Evolutionary conservation across 805 yeast genomes (phyloP).

Genomic region (Yarrowia sp.): DNA sequence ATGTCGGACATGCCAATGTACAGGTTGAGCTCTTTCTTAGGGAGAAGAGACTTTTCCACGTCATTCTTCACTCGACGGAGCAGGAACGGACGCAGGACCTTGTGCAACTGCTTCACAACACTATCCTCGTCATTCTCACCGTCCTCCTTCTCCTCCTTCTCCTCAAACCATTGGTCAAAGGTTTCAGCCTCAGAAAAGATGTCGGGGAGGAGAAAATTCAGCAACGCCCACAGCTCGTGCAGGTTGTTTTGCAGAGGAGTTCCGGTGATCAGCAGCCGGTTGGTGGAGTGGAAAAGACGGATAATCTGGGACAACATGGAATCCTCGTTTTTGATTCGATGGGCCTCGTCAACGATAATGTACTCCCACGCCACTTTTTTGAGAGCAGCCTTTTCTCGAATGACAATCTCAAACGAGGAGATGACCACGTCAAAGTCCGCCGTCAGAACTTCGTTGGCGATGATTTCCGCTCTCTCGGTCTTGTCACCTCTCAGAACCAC

Average conservation of each 20-base stretch:
- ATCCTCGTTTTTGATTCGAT: constrained; percentile 93
- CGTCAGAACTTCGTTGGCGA: constrained; percentile 64
- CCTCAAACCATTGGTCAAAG: constrained; percentile 89
- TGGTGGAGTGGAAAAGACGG: constrained; percentile 82
- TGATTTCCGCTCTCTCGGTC: constrained; percentile 70
- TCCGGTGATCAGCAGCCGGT: constrained; percentile 88
- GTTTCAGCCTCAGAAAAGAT: constrained; percentile 90
- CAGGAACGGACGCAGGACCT: constrained; percentile 85
- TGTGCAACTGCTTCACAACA: constrained; percentile 87
- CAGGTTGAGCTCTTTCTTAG: constrained; percentile 87
- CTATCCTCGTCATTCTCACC: constrained; percentile 64
- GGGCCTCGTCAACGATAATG: constrained; percentile 94
- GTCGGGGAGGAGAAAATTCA: constrained; percentile 90
- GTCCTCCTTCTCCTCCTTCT: constrained; percentile 55
- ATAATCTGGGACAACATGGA: constrained; percentile 91
- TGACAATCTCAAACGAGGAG: constrained; percentile 92
- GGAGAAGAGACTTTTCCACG: constrained; percentile 88
- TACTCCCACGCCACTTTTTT: constrained; percentile 92
- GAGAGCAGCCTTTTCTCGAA: constrained; percentile 81
- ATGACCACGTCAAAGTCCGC: constrained; percentile 89
- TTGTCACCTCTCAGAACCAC: constrained; percentile 89
- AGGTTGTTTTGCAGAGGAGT: constrained; percentile 94
- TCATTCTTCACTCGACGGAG: constrained; percentile 90
- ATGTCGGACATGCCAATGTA: constrained; percentile 95
- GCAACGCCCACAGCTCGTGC: constrained; percentile 95